A percentile compares a stretch with the other conserved stretches of the same genome.
phyloP scores from a whole-genome alignment of 345 rosid species.

The Gossypium sturtianum region DNA sequence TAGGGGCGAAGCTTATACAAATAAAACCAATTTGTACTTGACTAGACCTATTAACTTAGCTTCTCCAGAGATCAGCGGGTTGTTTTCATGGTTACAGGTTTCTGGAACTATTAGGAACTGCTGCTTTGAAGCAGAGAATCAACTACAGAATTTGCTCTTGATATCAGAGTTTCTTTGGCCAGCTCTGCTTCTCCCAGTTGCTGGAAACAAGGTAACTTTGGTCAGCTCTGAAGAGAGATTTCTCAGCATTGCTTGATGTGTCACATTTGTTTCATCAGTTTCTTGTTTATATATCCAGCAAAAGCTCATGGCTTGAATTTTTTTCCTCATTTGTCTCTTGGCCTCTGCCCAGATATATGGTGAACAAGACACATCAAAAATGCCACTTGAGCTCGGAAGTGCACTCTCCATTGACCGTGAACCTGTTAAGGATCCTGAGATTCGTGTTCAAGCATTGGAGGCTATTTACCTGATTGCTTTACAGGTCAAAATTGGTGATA shows the following conservation, averaged over 20 bases:
- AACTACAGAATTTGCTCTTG: constrained; percentile 72
- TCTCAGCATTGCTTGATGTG: constrained; percentile 1
- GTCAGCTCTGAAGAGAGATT: not conserved
- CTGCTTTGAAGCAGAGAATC: constrained; percentile 88
- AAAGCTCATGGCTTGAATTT: not conserved
- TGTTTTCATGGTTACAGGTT: constrained; percentile 44
- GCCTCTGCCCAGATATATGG: constrained; percentile 42
- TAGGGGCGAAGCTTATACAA: not conserved
- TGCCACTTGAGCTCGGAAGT: constrained; percentile 86
- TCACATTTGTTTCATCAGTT: not conserved
- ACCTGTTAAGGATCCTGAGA: constrained; percentile 70
- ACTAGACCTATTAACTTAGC: constrained; percentile 5
- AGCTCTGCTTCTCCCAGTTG: constrained; percentile 85
- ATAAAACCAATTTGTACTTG: constrained; percentile 9
- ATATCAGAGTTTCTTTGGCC: constrained; percentile 94
- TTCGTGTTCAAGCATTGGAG: constrained; percentile 73
- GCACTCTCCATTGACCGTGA: constrained; percentile 89
- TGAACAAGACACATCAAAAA: constrained; percentile 61
- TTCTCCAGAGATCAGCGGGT: not conserved
- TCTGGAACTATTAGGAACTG: constrained; percentile 84
- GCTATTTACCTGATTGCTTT: constrained; percentile 77
- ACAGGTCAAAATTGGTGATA: constrained; percentile 36
- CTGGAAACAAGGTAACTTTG: constrained; percentile 63
- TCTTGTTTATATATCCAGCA: not conserved
- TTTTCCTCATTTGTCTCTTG: constrained; percentile 1